Percentiles rank a stretch among this genome's conserved stretches.
Conservation (phyloP, 305 asterid genomes). For the Fraxinus xanthoxyloides region DNA sequence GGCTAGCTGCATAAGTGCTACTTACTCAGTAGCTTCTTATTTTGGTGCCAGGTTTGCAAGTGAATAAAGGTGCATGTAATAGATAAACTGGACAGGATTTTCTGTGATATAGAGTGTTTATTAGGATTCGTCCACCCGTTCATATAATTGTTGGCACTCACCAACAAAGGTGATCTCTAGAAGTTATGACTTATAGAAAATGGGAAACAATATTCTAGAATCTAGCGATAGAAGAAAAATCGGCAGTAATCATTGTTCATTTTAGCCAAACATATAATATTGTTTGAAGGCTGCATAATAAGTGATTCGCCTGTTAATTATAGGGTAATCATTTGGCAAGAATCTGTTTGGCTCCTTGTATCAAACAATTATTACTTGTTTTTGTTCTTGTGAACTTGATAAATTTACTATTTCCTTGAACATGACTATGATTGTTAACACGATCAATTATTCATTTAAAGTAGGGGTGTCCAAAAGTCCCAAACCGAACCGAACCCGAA, state of each 20-base stretch:
- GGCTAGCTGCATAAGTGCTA: background rate
- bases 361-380: background rate
- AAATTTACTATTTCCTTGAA: background rate
- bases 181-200: background rate
- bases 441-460: background rate
- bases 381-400: background rate
- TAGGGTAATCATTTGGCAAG: background rate
- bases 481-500: too few species aligned
- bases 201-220: background rate
- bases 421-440: background rate
- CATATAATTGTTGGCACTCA: background rate
- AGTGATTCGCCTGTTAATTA: background rate
- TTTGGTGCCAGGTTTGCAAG: background rate
- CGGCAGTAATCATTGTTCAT: background rate
- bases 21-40: background rate
- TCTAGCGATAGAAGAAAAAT: background rate
- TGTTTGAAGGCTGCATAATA: background rate
- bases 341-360: background rate
- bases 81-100: background rate
- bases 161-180: background rate
- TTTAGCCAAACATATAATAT: background rate
- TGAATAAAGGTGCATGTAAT: background rate
- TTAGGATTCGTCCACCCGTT: background rate
- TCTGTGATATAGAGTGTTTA: background rate
- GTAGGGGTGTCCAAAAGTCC: background rate